Evolutionary conservation across 306 rosid species (phyloP).

Genomic region (Lagenaria siceraria): DNA sequence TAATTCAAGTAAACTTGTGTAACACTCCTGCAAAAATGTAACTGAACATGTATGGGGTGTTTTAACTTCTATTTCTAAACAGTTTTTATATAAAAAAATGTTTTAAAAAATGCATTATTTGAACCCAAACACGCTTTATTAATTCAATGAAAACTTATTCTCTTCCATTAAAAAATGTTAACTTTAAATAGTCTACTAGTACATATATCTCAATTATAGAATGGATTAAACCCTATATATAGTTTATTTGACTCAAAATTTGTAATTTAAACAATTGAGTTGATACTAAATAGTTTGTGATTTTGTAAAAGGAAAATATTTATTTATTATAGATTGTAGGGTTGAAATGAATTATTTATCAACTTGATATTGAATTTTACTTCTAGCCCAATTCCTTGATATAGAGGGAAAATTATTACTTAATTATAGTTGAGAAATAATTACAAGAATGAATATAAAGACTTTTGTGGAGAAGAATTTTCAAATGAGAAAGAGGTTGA

Average conservation of each 20-base stretch:
- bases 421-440: background rate
- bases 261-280: background rate
- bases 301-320: background rate
- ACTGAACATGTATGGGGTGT: too few species aligned
- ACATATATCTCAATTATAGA: too few species aligned
- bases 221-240: background rate
- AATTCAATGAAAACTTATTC: too few species aligned
- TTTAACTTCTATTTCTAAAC: too few species aligned
- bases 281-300: background rate
- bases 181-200: too few species aligned
- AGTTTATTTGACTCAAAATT: background rate
- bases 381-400: background rate
- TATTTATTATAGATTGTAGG: background rate
- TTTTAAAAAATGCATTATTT: too few species aligned
- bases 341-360: background rate
- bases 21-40: too few species aligned
- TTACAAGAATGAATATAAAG: background rate
- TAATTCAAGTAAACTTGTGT: too few species aligned
- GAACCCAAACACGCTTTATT: too few species aligned
- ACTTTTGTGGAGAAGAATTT: background rate
- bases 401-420: background rate
- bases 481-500: background rate
- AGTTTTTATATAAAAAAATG: too few species aligned
- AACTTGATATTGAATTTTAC: background rate
- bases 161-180: too few species aligned